phyloP scores from a whole-genome alignment of 2,329 filamentous ascomycete genomes.

The Talaromyces pinophilus region DNA sequence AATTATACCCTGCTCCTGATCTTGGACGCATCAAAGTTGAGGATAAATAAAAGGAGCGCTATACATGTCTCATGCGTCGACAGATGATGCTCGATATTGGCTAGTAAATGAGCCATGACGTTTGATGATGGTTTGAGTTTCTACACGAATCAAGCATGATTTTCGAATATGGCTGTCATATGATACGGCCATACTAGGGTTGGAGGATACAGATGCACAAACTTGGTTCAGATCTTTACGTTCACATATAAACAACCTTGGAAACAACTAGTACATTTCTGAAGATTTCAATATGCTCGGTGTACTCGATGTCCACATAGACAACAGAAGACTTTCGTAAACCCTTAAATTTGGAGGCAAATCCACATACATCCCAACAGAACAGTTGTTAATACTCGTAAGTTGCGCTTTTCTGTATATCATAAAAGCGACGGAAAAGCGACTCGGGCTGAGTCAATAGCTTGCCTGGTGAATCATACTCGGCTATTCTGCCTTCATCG shows the following conservation, averaged over 20 bases:
- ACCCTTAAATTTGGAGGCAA: not conserved
- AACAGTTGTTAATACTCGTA: not conserved
- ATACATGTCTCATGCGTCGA: not conserved
- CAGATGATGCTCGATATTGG: not conserved
- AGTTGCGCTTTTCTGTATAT: not conserved
- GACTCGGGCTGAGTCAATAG: conserved; percentile 37
- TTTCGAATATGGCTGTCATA: not conserved
- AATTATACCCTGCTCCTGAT: too few species aligned
- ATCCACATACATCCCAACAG: not conserved
- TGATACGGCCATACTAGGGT: not conserved
- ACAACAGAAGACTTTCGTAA: not conserved
- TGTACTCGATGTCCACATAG: not conserved
- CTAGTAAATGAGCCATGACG: not conserved
- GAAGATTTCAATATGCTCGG: not conserved
- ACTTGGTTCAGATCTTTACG: not conserved
- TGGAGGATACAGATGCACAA: not conserved
- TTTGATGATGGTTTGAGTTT: not conserved
- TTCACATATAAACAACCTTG: not conserved
- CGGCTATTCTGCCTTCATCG: conserved; percentile 38
- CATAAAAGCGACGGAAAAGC: conserved; percentile 30
- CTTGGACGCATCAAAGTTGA: conserved; percentile 15
- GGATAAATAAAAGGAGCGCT: conserved; percentile 7
- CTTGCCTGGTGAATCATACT: conserved; percentile 38
- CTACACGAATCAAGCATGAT: not conserved
- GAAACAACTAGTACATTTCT: not conserved